Base-by-base conservation (phyloP, 2,329 filamentous ascomycete genomes). In the Pyricularia pennisetigena region DNA sequence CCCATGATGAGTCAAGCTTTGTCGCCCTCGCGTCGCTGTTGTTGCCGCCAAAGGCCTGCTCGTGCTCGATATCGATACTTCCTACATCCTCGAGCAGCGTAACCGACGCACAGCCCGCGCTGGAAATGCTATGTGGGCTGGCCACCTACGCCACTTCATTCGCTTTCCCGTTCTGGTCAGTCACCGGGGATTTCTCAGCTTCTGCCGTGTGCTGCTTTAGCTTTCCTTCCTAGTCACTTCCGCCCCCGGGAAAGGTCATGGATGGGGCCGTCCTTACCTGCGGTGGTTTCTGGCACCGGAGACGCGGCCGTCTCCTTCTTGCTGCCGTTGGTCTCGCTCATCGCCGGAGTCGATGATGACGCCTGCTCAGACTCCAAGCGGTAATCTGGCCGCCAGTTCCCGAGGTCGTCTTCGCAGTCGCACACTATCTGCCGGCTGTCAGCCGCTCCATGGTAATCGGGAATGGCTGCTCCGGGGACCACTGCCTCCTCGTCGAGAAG, bases 401-500 rank as follows among this genome's bases (percentile, higher is more conserved):
- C 87, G 70, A 99, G 86, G 73, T 97, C 92, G 68, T 92, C 90
- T 78, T 99, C 95, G 61, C 93, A 94, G 71, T 97, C 94, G 74
- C 96, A 95, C 29, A 99, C 86, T 64, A 98, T 87, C 77, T 96
- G 91, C 67, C 93, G 88, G 2, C 92, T 93, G 71, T 90, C 87
- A 14, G 85, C 81, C 9, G 80, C 82, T 69, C 89, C 81, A 49
- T 86, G 82, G 76, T 95, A 98, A 0, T 84, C 78, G n/a, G 85
- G 82, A 66, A 90, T 88, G 20, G 83, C 78, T 76, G 97, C 93
- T 65, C 95, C 95, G 1, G 94, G 94, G 0, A 97, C 90, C 32
- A 97, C 88, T 0, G 95, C 93, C 0, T 89, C 90, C 77, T 97
- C 94, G 74, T 99, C 95, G 12, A 99, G 86, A 57, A 97, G 86